phyloP scores from a whole-genome alignment of 495 filamentous ascomycete species.

The Penicillium argentinense region DNA sequence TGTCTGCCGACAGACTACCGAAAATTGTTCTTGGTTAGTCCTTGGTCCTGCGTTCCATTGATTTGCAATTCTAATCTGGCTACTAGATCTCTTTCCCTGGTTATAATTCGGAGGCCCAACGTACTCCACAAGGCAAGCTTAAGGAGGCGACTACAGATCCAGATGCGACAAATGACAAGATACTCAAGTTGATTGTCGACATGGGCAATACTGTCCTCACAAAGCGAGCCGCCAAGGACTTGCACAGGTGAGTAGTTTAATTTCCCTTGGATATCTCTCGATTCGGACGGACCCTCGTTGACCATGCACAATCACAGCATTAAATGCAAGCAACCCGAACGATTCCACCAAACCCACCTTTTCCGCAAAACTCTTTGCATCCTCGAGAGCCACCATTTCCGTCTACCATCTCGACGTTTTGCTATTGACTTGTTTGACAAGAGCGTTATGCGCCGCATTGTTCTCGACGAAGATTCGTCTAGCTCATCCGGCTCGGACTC shows the following conservation, averaged over 20 bases:
- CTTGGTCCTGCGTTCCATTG: conserved; percentile 10
- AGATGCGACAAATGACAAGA: conserved; percentile 68
- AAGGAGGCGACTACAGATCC: conserved; percentile 55
- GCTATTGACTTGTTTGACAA: conserved; percentile 94
- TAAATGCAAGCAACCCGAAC: conserved; percentile 63
- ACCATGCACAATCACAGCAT: conserved; percentile 42
- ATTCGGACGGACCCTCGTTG: conserved; percentile 6
- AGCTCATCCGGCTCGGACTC: conserved; percentile 40
- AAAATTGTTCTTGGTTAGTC: conserved; percentile 68
- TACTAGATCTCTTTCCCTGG: conserved; percentile 43
- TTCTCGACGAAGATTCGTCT: conserved; percentile 63
- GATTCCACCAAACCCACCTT: conserved; percentile 71
- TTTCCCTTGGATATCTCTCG: too few species aligned
- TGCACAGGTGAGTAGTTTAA: too few species aligned
- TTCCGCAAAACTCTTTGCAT: conserved; percentile 82
- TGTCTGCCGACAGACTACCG: conserved; percentile 79
- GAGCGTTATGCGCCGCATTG: conserved; percentile 76
- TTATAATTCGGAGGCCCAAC: conserved; percentile 34
- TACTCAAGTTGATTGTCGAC: conserved; percentile 77
- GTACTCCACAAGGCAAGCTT: conserved; percentile 38
- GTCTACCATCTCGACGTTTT: conserved; percentile 79
- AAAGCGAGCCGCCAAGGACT: conserved; percentile 71
- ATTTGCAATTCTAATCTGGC: conserved; percentile 7
- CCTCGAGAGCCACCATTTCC: conserved; percentile 88
- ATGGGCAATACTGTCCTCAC: conserved; percentile 86